Percentiles rank a stretch among this genome's conserved stretches.
These are phyloP conservation scores for Huntiella abstrusa DNA, from an alignment of 2,329 filamentous ascomycete genomes.

Conservation along the genomic window DNA sequence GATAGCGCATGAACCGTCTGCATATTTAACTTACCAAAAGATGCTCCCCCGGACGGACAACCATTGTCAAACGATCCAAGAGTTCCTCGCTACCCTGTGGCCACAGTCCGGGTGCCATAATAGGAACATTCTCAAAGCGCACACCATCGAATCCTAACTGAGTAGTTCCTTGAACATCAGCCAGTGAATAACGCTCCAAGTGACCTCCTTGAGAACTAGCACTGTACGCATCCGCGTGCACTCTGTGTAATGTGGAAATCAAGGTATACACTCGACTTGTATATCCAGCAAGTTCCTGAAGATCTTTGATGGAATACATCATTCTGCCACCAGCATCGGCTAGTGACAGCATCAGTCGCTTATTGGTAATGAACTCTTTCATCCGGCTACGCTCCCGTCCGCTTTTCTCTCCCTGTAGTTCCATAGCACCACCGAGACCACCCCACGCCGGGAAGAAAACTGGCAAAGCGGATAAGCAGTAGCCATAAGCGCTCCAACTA, in stretches of 20 bases:
- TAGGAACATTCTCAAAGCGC: conserved; percentile 75
- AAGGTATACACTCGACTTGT: conserved; percentile 91
- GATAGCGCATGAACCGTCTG: too few relatives aligned
- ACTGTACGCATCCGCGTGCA: conserved; percentile 78
- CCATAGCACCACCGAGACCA: conserved; percentile 54
- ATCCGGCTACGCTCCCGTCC: conserved; percentile 68
- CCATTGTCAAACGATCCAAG: conserved; percentile 71
- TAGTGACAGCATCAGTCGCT: conserved; percentile 89
- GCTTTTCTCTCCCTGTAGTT: conserved; percentile 37
- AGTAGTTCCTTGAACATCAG: conserved; percentile 81
- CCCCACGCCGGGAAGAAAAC: conserved; percentile 92
- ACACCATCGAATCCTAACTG: conserved; percentile 93
- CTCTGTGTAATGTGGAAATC: conserved; percentile 83
- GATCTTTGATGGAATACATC: conserved; percentile 99
- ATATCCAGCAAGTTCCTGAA: conserved; percentile 87
- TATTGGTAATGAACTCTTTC: conserved; percentile 98
- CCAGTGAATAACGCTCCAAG: conserved; percentile 70
- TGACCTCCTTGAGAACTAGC: conserved; percentile 43
- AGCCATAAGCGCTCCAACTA: conserved; percentile 95
- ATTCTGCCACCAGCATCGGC: conserved; percentile 91
- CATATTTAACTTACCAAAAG: conserved; percentile 38
- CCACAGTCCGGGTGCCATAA: conserved; percentile 76
- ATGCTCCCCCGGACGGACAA: conserved; percentile 80
- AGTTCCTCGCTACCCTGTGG: conserved; percentile 84
- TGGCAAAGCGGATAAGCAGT: conserved; percentile 78